Evolutionary conservation across 2,329 filamentous ascomycete species (phyloP), one percentile per base, ranked within the genome.

Genomic region (Aspergillus amoenus): DNA sequence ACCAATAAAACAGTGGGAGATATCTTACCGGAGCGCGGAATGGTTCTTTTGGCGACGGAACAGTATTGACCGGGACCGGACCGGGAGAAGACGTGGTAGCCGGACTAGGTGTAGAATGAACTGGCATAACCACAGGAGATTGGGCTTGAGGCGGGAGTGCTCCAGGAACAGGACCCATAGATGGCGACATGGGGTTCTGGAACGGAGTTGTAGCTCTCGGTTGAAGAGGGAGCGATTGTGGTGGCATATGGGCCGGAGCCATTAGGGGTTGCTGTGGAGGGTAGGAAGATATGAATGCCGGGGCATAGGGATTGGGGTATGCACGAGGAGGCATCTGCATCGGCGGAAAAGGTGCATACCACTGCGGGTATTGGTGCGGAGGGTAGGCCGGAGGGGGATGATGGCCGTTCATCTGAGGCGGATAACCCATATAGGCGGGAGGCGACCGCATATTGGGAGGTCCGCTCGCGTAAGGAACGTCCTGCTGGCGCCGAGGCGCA

Each of bases 351-450:
- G 73, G 76, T 44, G 72, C 71, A 65, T 79, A 78, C 78, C 78
- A 80, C 68, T 70, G 78, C 65, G 64, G 69, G 61, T 77, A 80
- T 64, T 73, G 80, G 69, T 73, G 76, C 64, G 63, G 78, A 68
- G 64, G 74, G 69, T 69, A 79, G 50, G 68, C 63, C 69, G 70
- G 48, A 45, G 59, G 79, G 72, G 67, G 76, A 67, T 66, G 76
- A 68, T 69, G 84, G 75, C 69, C 82, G 76, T 68, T 85, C 81
- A 75, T 85, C 81, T 61, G 87, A 76, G 56, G 85, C 82, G 70
- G 80, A 64, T 78, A 75, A 65, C 73, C 67, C 79, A 85, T 86
- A 66, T 88, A 84, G 48, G 77, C 84, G 57, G 83, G 84, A 60
- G 83, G 82, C 56, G 83, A 79, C 57, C 77, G 77, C 73, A 86